Evolutionary conservation across 2,329 filamentous ascomycete species (phyloP).

Genomic region (Colletotrichum noveboracense): DNA sequence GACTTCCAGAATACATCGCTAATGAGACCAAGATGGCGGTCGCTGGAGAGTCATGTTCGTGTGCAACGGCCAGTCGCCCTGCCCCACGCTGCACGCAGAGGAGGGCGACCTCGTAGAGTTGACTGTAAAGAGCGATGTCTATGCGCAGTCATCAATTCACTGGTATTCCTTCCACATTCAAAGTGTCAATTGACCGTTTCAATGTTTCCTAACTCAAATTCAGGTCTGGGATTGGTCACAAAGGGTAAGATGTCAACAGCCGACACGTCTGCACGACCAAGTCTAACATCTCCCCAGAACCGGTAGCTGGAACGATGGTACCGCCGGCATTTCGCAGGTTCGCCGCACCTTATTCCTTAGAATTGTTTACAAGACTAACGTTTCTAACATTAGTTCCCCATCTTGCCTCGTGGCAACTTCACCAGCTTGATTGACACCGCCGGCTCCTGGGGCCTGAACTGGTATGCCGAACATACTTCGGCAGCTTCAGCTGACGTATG

Average conservation of each 20-base stretch:
- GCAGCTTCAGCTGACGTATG: conserved; percentile 9
- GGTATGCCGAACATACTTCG: conserved; percentile 12
- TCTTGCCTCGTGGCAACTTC: conserved; percentile 9
- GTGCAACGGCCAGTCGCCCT: conserved; percentile 13
- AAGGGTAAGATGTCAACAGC: neutral
- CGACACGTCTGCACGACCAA: neutral
- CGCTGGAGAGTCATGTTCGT: conserved; percentile 16
- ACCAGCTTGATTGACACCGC: conserved; percentile 6
- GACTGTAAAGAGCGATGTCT: conserved; percentile 6
- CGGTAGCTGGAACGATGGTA: conserved; percentile 13
- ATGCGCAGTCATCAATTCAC: conserved; percentile 3
- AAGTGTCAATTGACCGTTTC: neutral
- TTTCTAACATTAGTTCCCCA: neutral
- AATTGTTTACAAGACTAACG: neutral
- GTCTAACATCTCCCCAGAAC: neutral
- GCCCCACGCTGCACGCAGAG: conserved; percentile 8
- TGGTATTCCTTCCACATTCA: neutral
- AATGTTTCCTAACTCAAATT: neutral
- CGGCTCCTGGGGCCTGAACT: conserved; percentile 11
- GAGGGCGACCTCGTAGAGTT: conserved; percentile 6
- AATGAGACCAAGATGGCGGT: neutral
- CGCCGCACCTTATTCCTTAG: neutral
- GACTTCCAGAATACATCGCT: neutral
- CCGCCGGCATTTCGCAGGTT: conserved; percentile 5
- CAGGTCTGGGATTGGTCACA: conserved; percentile 15